phyloP scores from a whole-genome alignment of 176 grass and related monocot genomes.

The Elymus sibiricus region DNA sequence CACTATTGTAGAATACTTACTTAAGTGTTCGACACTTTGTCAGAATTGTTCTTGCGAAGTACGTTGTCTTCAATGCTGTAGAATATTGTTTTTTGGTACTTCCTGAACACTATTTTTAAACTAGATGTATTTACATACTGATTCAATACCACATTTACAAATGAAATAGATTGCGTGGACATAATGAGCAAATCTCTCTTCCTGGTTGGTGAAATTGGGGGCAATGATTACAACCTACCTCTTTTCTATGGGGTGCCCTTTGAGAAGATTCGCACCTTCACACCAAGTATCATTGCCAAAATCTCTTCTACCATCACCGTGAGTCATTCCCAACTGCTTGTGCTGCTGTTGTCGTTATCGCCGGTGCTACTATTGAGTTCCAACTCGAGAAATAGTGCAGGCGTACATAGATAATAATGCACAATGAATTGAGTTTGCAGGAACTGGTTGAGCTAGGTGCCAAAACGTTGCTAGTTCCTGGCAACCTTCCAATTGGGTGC shows the following conservation, averaged over 20 bases:
- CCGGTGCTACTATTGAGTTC: not conserved
- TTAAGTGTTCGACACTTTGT: not conserved
- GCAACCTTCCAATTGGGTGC: constrained; percentile 89
- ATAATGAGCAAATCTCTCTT: constrained; percentile 59
- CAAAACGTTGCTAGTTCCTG: constrained; percentile 72
- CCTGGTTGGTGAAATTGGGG: constrained; percentile 86
- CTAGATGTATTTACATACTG: not conserved
- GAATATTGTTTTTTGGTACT: not conserved
- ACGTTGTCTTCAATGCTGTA: not conserved
- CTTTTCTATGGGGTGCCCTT: constrained; percentile 29
- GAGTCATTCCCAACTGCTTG: not conserved
- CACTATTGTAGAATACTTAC: not conserved
- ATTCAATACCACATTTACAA: not conserved
- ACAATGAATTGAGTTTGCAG: constrained; percentile 31
- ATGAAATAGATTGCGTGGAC: constrained; percentile 26
- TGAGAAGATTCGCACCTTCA: constrained; percentile 62
- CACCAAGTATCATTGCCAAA: constrained; percentile 57
- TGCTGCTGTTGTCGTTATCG: not conserved
- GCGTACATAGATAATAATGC: not conserved
- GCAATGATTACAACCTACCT: constrained; percentile 90
- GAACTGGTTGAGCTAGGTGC: constrained; percentile 70
- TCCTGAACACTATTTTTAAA: not conserved
- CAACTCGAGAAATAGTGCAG: not conserved
- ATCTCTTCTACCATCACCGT: constrained; percentile 69
- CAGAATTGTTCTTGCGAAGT: not conserved